phyloP scores from a whole-genome alignment of 2,329 filamentous ascomycete species.

The Trichoderma pleuroti region DNA sequence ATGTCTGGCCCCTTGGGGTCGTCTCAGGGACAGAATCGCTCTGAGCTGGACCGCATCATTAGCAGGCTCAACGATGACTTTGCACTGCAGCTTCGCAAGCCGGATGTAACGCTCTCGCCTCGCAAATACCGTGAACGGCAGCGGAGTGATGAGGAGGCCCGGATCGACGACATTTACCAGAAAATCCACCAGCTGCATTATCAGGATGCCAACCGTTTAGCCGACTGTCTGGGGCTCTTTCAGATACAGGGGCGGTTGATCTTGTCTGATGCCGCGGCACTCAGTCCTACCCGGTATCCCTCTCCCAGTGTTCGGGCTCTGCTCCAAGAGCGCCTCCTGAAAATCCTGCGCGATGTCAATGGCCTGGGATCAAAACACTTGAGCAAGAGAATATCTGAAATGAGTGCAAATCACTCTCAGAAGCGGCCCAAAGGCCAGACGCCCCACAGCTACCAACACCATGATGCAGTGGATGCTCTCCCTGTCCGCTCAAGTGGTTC shows the following conservation, averaged over 20 bases:
- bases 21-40: neutral
- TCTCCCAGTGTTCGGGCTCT: constrained; percentile 22
- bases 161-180: constrained; percentile 26
- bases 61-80: constrained; percentile 28
- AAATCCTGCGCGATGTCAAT: constrained; percentile 18
- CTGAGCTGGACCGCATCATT: constrained; percentile 25
- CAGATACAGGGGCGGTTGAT: constrained; percentile 14
- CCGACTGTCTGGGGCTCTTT: constrained; percentile 26
- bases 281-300: neutral
- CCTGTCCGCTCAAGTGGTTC: constrained; percentile 19
- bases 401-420: constrained; percentile 18
- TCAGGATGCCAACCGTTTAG: constrained; percentile 21
- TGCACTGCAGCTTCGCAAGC: constrained; percentile 25
- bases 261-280: neutral
- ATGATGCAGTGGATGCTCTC: constrained; percentile 18
- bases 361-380: constrained; percentile 12
- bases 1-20: neutral
- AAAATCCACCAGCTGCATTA: constrained; percentile 25
- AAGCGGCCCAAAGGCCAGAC: constrained; percentile 14
- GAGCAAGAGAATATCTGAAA: constrained; percentile 26
- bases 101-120: constrained; percentile 28
- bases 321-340: constrained; percentile 27
- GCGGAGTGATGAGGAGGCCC: constrained; percentile 25
- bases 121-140: constrained; percentile 23
- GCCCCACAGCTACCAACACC: neutral